Conservation (phyloP, 768 basidiomycete species). For the Phanerochaete carnosa region DNA sequence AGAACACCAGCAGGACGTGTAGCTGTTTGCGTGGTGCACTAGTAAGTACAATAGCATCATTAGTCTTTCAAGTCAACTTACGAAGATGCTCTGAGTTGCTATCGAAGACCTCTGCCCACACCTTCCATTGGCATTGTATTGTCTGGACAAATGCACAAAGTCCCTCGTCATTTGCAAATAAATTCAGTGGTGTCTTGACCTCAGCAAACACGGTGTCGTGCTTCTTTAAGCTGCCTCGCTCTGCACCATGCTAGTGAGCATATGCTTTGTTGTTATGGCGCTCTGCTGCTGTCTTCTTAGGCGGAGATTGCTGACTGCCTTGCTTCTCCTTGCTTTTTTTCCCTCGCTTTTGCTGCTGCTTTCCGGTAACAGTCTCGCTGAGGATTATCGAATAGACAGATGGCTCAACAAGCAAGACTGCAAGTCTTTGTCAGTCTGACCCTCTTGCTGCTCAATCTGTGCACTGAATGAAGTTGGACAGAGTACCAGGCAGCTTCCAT, state of each 20-base stretch:
- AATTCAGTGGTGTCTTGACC: slow-evolving; percentile 7
- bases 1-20: neutral
- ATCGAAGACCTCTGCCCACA: slow-evolving; percentile 19
- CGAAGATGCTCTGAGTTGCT: slow-evolving; percentile 3
- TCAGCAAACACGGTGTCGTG: neutral
- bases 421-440: slow-evolving; percentile 8
- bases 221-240: neutral
- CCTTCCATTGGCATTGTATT: slow-evolving; percentile 21
- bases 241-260: slow-evolving; percentile 9
- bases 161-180: slow-evolving; percentile 25
- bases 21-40: no score
- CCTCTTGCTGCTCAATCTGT: slow-evolving; percentile 15
- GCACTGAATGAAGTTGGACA: slow-evolving; percentile 19
- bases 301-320: no score
- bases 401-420: slow-evolving; percentile 18
- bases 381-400: neutral
- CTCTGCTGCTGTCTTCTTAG: no score
- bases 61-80: no score
- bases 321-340: neutral
- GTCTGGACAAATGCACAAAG: slow-evolving; percentile 27
- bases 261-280: neutral
- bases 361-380: no score
- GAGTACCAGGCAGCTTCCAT: slow-evolving; percentile 16
- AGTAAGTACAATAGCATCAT: no score
- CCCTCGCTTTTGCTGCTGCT: no score